Conservation (phyloP, 495 filamentous ascomycete species). For the Neurospora sp. region DNA sequence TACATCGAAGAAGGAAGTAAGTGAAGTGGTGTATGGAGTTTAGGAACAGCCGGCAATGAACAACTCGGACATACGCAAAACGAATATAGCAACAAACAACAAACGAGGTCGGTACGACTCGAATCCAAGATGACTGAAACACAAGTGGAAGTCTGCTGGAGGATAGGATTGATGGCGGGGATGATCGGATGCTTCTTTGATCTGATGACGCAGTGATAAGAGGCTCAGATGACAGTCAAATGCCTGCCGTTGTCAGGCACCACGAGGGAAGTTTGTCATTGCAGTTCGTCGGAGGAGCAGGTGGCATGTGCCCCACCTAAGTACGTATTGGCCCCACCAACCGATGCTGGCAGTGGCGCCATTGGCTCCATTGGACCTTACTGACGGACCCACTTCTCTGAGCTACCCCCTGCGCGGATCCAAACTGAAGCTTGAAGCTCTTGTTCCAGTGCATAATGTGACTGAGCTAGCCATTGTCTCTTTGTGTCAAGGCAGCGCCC, state of each 20-base stretch:
- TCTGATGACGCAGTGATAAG: not conserved
- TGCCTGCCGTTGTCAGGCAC: not conserved
- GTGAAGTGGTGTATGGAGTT: not conserved
- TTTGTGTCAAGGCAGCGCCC: not conserved
- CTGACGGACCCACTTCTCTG: not conserved
- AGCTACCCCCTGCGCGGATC: not conserved
- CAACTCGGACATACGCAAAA: not conserved
- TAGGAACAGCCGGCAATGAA: not conserved
- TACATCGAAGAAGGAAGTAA: not conserved
- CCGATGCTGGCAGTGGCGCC: not conserved
- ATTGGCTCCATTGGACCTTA: not conserved
- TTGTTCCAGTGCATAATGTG: not conserved
- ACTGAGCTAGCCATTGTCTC: not conserved
- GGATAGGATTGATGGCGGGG: not conserved
- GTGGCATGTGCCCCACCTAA: not conserved
- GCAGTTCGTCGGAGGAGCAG: not conserved
- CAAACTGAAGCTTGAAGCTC: not conserved
- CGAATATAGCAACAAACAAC: not conserved
- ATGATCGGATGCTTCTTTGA: not conserved
- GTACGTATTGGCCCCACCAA: not conserved
- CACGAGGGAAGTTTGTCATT: not conserved
- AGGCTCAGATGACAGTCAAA: not conserved
- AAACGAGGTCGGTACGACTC: not conserved
- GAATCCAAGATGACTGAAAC: not conserved
- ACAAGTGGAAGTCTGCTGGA: not conserved